Base-by-base conservation (phyloP, 495 filamentous ascomycete genomes). In the Hypoxylon fuscum region DNA sequence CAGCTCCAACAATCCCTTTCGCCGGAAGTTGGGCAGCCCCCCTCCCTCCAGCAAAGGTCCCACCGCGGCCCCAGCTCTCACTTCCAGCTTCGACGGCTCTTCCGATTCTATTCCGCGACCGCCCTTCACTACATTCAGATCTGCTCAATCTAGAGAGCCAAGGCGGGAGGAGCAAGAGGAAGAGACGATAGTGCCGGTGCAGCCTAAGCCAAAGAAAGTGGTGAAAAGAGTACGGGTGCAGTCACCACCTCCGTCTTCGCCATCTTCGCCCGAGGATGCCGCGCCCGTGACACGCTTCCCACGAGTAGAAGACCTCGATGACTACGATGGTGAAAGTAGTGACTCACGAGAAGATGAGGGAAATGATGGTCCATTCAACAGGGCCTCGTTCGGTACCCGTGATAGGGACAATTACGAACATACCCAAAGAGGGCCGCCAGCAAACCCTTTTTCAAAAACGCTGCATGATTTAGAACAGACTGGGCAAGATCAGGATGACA, bases 211-310 rank as follows among this genome's bases (percentile, higher is more conserved):
- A 37, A 79, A 76, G 50, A 79, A 83, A 62, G 68, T 79, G 3
- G 71, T 79, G 2, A 85, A 85, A 68, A 84, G 75, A 60, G 83
- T 85, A 21, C 78, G 82, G 47, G 81, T 85, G 1, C 81, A 84
- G 63, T 84, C 81, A 25, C 82, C 83, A 25, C 83, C 81, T 48
- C 81, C 83, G 1, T 77, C 76, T 9, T 80, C 77, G 11, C 80
- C 79, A 35, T 35, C 32, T 14, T 38, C 35, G 7, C 35, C 35
- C 54, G 78, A 81, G 43, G 72, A 75, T 54, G 55, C 64, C 29
- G 47, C 44, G 11, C 64, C 67, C 7, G 61, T 59, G 18, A 61
- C 53, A 8, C 62, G 60, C 8, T 76, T 73, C 58, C 72, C 73
- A 7, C 61, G 75, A 2, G 66, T 55, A 9, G 62, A 59, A 20